phyloP scores from a whole-genome alignment of 225 moss, liverwort and hornwort genomes.

The Climacium dendroides region DNA sequence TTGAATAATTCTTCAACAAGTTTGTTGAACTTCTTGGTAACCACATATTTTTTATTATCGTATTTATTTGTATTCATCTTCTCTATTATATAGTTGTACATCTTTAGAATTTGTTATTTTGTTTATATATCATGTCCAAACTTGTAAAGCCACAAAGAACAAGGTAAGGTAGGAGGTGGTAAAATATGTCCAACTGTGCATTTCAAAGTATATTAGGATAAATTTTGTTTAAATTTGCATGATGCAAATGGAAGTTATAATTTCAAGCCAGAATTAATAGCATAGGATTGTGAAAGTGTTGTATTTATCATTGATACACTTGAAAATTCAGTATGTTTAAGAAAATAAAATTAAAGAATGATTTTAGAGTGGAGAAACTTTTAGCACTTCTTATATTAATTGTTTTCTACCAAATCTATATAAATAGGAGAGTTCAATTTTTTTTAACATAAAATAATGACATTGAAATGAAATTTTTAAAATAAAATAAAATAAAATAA shows the following conservation, averaged over 20 bases:
- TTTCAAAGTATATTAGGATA: neutral
- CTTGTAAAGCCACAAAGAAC: neutral
- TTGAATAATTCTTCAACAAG: too few relatives aligned
- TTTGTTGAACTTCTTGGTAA: neutral
- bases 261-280: neutral
- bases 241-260: neutral
- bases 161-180: neutral
- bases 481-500: neutral
- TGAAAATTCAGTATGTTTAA: neutral
- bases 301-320: neutral
- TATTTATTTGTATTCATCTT: too few relatives aligned
- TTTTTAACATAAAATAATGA: neutral
- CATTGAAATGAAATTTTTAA: neutral
- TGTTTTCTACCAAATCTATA: neutral
- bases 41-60: too few relatives aligned
- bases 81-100: too few relatives aligned
- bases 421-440: neutral
- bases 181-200: neutral
- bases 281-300: neutral
- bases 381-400: neutral
- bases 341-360: neutral
- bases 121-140: neutral
- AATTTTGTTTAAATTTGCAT: neutral
- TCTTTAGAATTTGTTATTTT: neutral
- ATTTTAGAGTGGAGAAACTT: neutral